These are phyloP conservation scores for Thelonectria olida DNA, from an alignment of 2,329 filamentous ascomycete species.

Conservation along the genomic window DNA sequence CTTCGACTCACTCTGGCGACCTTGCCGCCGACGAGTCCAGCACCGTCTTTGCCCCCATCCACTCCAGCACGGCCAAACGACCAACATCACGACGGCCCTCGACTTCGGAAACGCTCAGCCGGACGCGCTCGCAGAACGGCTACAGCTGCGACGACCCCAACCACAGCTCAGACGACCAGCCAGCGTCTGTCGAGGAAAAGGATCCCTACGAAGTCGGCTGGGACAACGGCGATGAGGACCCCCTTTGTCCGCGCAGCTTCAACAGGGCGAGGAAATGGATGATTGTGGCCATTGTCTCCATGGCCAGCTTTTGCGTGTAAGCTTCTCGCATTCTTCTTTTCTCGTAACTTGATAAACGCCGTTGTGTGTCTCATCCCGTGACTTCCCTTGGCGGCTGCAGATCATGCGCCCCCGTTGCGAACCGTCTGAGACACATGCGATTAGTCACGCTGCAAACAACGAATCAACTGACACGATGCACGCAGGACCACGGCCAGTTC, in stretches of 20 bases:
- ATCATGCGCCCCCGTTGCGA: neutral
- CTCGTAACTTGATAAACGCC: neutral
- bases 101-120: conserved; percentile 28
- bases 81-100: conserved; percentile 20
- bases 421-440: neutral
- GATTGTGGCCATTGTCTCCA: conserved; percentile 77
- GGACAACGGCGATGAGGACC: conserved; percentile 77
- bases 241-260: conserved; percentile 78
- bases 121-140: conserved; percentile 54
- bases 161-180: conserved; percentile 20
- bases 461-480: neutral
- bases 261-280: conserved; percentile 76
- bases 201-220: conserved; percentile 76
- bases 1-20: conserved; percentile 22
- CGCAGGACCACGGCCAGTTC: conserved; percentile 82
- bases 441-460: too few relatives aligned
- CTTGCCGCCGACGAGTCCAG: conserved; percentile 16
- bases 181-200: conserved; percentile 38
- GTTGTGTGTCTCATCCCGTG: too few relatives aligned
- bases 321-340: conserved; percentile 49
- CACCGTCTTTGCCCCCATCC: conserved; percentile 28
- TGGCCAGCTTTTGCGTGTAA: conserved; percentile 84
- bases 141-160: conserved; percentile 51
- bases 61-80: conserved; percentile 2
- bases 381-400: too few relatives aligned